Conservation (phyloP, 208 protist species). For the Tritrichomonas foetus region DNA sequence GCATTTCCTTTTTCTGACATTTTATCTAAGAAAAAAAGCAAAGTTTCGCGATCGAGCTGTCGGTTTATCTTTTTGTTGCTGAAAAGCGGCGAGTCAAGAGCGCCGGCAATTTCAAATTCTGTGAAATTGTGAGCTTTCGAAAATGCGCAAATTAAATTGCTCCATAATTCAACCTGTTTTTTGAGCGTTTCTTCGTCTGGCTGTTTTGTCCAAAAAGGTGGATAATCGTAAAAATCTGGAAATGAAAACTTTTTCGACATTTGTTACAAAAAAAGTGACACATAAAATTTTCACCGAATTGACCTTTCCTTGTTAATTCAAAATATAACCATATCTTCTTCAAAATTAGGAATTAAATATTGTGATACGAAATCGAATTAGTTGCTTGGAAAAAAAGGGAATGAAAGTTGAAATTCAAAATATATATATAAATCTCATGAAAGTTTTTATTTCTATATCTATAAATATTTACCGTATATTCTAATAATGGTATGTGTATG, state of each 20-base stretch:
- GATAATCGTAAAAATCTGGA: background rate
- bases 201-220: slow-evolving; percentile 4
- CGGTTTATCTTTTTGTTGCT: background rate
- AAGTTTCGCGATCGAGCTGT: background rate
- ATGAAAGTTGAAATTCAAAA: no score
- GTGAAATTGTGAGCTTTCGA: background rate
- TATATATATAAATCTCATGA: no score
- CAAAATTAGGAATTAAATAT: no score
- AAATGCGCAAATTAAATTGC: background rate
- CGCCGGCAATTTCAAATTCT: background rate
- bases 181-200: background rate
- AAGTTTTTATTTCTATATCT: no score
- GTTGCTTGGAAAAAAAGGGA: no score
- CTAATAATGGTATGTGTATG: no score
- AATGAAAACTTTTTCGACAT: background rate
- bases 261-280: no score
- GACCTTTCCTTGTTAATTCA: no score
- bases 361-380: no score
- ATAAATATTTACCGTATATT: no score
- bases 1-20: background rate
- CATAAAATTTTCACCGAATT: no score
- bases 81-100: background rate
- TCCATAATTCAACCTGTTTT: background rate
- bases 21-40: background rate
- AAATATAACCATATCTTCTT: no score